These are phyloP conservation scores for Xerocomus nothofagi DNA, from an alignment of 1,284 basidiomycete genomes.

Conservation along the genomic window DNA sequence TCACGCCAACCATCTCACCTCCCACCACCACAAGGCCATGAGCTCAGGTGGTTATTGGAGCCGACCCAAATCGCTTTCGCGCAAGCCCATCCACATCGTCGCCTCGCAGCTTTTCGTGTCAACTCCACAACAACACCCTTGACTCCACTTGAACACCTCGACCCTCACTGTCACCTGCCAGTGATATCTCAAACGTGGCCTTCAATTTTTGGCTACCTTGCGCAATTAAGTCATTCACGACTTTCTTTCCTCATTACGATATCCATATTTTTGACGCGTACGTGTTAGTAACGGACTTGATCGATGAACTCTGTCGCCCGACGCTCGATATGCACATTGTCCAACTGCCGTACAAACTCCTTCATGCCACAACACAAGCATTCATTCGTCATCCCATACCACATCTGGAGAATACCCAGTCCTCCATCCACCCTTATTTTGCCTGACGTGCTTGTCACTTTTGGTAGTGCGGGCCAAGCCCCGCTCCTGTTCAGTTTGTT, in stretches of 20 bases:
- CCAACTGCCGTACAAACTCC: not conserved
- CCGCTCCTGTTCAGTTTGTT: not conserved
- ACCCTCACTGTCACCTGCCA: not conserved
- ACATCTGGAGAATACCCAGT: not conserved
- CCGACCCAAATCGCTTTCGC: not conserved
- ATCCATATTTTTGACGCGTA: not conserved
- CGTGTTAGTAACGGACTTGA: not conserved
- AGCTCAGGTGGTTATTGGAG: not conserved
- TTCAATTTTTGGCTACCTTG: not conserved
- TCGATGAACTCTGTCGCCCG: not conserved
- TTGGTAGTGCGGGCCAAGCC: not conserved
- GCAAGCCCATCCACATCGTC: too few species aligned
- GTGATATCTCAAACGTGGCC: not conserved
- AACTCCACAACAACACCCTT: not conserved
- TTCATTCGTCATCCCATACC: not conserved
- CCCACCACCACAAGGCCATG: slow-evolving; percentile 20
- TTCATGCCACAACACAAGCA: not conserved
- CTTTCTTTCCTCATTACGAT: not conserved
- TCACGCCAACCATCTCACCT: slow-evolving; percentile 9
- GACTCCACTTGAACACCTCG: not conserved
- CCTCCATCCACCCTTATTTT: not conserved
- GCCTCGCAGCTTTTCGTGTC: not conserved
- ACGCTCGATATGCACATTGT: not conserved
- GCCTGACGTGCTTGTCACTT: not conserved
- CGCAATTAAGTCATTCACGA: not conserved